These are phyloP conservation scores for Aspergillus hancockii DNA, from an alignment of 495 filamentous ascomycete genomes.

Conservation along the genomic window DNA sequence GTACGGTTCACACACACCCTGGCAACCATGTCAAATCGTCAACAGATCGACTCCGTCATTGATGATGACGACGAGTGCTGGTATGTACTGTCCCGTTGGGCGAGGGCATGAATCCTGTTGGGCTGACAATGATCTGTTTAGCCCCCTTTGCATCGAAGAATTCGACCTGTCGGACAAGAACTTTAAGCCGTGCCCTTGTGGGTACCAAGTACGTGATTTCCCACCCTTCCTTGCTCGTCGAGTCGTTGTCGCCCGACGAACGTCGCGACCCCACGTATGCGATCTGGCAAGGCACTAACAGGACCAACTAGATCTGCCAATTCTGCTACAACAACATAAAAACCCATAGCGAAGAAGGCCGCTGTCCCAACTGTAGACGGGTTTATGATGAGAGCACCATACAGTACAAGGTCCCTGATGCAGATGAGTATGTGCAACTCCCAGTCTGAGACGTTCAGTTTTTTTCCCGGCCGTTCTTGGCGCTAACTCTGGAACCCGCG, in stretches of 20 bases:
- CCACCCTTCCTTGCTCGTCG: neutral
- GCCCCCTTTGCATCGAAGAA: constrained; percentile 98
- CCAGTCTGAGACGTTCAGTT: neutral
- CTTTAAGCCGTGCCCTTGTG: constrained; percentile 96
- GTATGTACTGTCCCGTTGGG: constrained; percentile 49
- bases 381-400: constrained; percentile 96
- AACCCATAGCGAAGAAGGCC: constrained; percentile 83
- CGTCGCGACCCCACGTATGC: constrained; percentile 5
- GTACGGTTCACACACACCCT: constrained; percentile 26
- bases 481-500: constrained; percentile 23
- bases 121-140: constrained; percentile 37
- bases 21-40: constrained; percentile 57
- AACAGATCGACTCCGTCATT: constrained; percentile 92
- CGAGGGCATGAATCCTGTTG: constrained; percentile 3
- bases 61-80: constrained; percentile 95
- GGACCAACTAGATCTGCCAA: constrained; percentile 78
- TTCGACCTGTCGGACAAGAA: constrained; percentile 96
- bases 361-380: constrained; percentile 94
- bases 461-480: constrained; percentile 19
- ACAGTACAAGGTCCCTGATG: constrained; percentile 89
- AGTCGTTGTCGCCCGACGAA: constrained; percentile 2
- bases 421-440: constrained; percentile 74
- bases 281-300: constrained; percentile 13
- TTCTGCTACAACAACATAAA: constrained; percentile 99
- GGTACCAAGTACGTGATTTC: constrained; percentile 77